These are phyloP conservation scores for Rhododendron henanense DNA, from an alignment of 148 eudicot species.

Conservation along the genomic window DNA sequence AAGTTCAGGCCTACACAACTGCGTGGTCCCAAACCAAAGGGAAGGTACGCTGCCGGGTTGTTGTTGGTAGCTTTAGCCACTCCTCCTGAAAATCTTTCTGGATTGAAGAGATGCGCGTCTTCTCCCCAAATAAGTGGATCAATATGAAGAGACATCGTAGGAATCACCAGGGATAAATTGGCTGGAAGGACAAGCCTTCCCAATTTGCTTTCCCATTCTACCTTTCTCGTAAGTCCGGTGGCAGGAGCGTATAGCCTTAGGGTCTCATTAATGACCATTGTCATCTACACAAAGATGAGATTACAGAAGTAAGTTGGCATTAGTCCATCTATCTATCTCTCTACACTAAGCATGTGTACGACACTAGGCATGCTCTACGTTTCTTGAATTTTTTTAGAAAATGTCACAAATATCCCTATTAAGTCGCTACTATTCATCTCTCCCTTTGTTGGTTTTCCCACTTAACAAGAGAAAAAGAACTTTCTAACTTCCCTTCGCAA, in stretches of 20 bases:
- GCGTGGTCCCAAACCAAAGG: conserved; percentile 11
- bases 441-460: background rate
- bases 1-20: conserved; percentile 31
- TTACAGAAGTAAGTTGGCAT: too few relatives aligned
- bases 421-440: too few relatives aligned
- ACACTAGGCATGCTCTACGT: background rate
- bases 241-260: conserved; percentile 20
- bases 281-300: background rate
- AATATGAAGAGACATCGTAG: conserved; percentile 27
- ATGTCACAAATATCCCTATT: background rate
- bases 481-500: background rate
- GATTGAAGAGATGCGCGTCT: conserved; percentile 37
- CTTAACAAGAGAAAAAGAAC: too few relatives aligned
- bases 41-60: background rate
- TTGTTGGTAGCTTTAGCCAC: conserved; percentile 35
- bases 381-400: background rate
- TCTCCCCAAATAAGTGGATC: conserved; percentile 25
- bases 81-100: conserved; percentile 35
- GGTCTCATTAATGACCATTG: conserved; percentile 17
- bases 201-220: background rate
- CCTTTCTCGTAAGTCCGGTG: background rate
- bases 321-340: background rate
- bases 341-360: background rate
- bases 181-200: conserved; percentile 14
- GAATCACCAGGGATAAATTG: background rate